Evolutionary conservation across 306 rosid species (phyloP), one percentile per base, ranked within the genome.

Genomic region (Cicer arietinum): DNA sequence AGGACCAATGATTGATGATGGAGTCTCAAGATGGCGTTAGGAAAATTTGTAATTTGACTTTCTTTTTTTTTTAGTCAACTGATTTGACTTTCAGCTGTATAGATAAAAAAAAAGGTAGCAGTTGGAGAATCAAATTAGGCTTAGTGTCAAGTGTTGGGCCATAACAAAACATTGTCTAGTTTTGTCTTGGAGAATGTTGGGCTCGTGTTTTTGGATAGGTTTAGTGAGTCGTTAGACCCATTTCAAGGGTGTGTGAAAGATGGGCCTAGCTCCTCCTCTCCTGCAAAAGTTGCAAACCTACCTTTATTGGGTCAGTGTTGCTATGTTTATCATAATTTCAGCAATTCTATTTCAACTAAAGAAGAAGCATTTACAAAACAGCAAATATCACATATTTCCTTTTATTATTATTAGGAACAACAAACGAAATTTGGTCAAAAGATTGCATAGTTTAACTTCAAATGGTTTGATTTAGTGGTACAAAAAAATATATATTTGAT

Each of bases 21-120:
- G 66, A 60, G 25, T 8, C 3, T 10, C 48, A 37, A 80, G 79
- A 64, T 83, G 82, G 83, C n/a, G 17, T 25, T 84, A 69, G 70
- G 3, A 7, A 71, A 64, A 7, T 0, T 39, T 18, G 10, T 20
- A 47, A 46, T 62, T 51, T 52, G 48, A 65, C 65, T 61, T 73
- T 40, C 54, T 39, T 71, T 22, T 22, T 22, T 22, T 22, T 22
- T 22, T 22, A 22, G 30, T 22, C 30, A 22, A 22, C 30, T 20
- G 41, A 46, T 62, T 51, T 52, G 48, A 65, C 65, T 61, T 68
- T 40, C 54, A 45, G 75, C 56, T 67, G 82, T 73, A 67, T 18
- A 76, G 74, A 44, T 40, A 44, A 0, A 3, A 59, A 30, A 10
- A 35, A 10, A 63, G 1, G 54, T 54, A 69, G 25, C 44, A 64